These are phyloP conservation scores for Trichoderma asperelloides DNA, from an alignment of 495 filamentous ascomycete species.

Conservation along the genomic window DNA sequence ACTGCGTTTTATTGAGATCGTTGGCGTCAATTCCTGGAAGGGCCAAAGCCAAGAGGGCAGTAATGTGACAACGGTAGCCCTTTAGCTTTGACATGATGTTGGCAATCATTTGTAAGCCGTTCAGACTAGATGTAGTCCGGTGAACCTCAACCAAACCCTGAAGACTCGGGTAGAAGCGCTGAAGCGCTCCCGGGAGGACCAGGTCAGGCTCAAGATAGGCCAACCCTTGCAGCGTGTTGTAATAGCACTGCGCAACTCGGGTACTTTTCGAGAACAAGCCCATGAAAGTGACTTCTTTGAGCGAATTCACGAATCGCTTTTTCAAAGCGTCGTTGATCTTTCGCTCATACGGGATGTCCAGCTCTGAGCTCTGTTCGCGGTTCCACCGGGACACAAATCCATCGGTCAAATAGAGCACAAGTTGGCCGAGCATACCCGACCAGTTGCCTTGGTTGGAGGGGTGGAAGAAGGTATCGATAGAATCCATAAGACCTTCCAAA, in stretches of 20 bases:
- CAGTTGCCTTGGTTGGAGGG: constrained; percentile 91
- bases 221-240: constrained; percentile 80
- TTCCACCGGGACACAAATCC: constrained; percentile 99
- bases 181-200: constrained; percentile 86
- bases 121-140: constrained; percentile 86
- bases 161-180: constrained; percentile 92
- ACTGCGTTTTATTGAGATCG: constrained; percentile 90
- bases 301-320: constrained; percentile 78
- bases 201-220: constrained; percentile 86
- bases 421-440: constrained; percentile 82
- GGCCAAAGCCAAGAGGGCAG: constrained; percentile 80
- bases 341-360: constrained; percentile 72
- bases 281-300: constrained; percentile 95
- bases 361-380: constrained; percentile 82
- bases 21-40: constrained; percentile 96
- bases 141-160: constrained; percentile 97
- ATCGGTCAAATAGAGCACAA: constrained; percentile 88
- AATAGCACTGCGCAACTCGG: constrained; percentile 80
- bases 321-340: constrained; percentile 72
- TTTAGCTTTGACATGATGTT: constrained; percentile 83
- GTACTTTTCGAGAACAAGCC: constrained; percentile 93
- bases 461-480: constrained; percentile 97
- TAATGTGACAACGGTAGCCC: constrained; percentile 91
- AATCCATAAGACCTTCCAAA: constrained; percentile 89
- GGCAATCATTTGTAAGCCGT: constrained; percentile 80